These are phyloP conservation scores for Aspergillus neoniger DNA, from an alignment of 2,329 filamentous ascomycete species.

Conservation along the genomic window DNA sequence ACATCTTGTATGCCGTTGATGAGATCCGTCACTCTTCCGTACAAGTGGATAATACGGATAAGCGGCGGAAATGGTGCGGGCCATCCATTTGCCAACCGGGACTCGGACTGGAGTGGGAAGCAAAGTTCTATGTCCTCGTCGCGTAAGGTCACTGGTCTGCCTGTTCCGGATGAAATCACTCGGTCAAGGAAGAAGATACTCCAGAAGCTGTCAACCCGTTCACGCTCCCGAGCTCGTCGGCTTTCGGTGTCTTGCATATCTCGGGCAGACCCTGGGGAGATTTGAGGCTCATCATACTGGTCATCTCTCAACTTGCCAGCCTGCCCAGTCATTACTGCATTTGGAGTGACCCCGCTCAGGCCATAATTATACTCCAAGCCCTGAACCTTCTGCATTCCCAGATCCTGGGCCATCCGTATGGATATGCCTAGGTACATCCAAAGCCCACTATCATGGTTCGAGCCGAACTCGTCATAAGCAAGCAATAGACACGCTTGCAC, in stretches of 20 bases:
- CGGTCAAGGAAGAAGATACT: constrained; percentile 84
- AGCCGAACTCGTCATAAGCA: constrained; percentile 86
- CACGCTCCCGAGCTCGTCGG: constrained; percentile 69
- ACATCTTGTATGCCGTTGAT: constrained; percentile 77
- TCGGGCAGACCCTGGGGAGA: constrained; percentile 26
- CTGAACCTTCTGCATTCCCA: constrained; percentile 79
- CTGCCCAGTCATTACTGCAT: constrained; percentile 52
- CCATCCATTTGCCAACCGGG: constrained; percentile 61
- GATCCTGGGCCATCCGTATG: constrained; percentile 77
- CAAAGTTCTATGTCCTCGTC: constrained; percentile 83
- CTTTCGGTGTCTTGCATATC: constrained; percentile 53
- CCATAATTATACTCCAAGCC: constrained; percentile 64
- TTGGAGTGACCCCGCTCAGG: constrained; percentile 57
- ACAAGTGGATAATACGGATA: constrained; percentile 81
- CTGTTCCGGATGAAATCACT: constrained; percentile 84
- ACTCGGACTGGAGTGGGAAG: constrained; percentile 61
- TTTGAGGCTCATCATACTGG: constrained; percentile 47
- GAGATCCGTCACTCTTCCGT: constrained; percentile 79
- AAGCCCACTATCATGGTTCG: constrained; percentile 81
- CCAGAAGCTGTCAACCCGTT: constrained; percentile 86
- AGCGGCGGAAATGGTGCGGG: constrained; percentile 78
- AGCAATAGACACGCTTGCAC: constrained; percentile 82
- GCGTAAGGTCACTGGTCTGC: constrained; percentile 77
- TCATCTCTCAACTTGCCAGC: constrained; percentile 47
- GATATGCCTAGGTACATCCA: constrained; percentile 94